Conservation (phyloP, 2,329 filamentous ascomycete genomes). For the Bipolaris gigantea region DNA sequence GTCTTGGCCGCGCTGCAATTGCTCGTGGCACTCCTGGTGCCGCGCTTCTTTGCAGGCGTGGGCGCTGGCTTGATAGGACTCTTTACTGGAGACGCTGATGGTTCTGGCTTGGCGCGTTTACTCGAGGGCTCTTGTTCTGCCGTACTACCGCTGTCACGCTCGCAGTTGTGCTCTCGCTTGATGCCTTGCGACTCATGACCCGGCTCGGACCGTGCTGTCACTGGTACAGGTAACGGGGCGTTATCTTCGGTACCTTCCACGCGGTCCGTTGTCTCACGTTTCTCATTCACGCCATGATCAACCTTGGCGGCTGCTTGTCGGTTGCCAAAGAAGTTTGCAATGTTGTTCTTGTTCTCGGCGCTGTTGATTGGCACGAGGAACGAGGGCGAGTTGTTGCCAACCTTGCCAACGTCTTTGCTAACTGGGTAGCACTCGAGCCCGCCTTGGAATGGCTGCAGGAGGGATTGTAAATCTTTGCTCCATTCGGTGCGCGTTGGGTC, state of each 20-base stretch:
- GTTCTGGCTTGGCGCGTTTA: slow-evolving; percentile 41
- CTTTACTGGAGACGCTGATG: slow-evolving; percentile 24
- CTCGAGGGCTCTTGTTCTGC: slow-evolving; percentile 39
- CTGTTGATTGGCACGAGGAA: slow-evolving; percentile 84
- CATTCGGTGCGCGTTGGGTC: slow-evolving; percentile 73
- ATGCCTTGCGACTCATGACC: slow-evolving; percentile 38
- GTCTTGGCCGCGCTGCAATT: slow-evolving; percentile 55
- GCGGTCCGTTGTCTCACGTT: slow-evolving; percentile 48
- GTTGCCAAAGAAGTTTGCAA: slow-evolving; percentile 87
- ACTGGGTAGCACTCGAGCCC: slow-evolving; percentile 86
- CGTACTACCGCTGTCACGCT: slow-evolving; percentile 36
- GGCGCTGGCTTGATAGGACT: slow-evolving; percentile 26
- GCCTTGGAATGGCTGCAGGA: slow-evolving; percentile 78
- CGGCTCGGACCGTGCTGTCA: slow-evolving; percentile 6
- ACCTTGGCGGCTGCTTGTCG: slow-evolving; percentile 47
- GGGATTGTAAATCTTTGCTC: slow-evolving; percentile 73
- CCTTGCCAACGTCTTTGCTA: slow-evolving; percentile 86
- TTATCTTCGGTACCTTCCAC: slow-evolving; percentile 54
- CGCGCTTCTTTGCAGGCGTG: slow-evolving; percentile 46
- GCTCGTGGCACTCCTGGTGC: slow-evolving; percentile 58
- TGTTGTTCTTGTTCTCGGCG: slow-evolving; percentile 87
- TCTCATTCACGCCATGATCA: slow-evolving; percentile 47
- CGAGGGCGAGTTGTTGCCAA: slow-evolving; percentile 82
- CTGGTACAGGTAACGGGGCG: slow-evolving; percentile 52
- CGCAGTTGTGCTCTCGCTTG: slow-evolving; percentile 54